A percentile compares a stretch with the other conserved stretches of the same genome.
Evolutionary conservation across 2,329 filamentous ascomycete species (phyloP).

Genomic region (Rhynchosporium secalis): DNA sequence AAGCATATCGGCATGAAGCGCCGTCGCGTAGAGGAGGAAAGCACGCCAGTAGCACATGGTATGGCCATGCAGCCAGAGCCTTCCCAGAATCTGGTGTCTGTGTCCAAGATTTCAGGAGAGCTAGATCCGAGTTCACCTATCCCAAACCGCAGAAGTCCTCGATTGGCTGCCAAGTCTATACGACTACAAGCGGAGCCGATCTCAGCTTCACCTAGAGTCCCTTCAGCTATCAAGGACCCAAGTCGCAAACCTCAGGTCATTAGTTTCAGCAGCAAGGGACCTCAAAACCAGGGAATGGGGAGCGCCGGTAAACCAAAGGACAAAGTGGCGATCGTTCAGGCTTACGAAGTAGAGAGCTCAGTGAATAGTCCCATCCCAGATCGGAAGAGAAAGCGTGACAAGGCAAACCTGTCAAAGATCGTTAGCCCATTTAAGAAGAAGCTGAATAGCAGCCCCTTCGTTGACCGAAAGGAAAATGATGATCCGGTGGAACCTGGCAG

Average conservation of each 20-base stretch:
- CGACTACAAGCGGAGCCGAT: background rate
- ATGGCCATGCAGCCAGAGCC: background rate
- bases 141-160: background rate
- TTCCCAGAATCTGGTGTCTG: background rate
- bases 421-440: conserved; percentile 6
- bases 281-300: conserved; percentile 32
- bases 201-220: background rate
- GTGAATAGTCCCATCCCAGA: background rate
- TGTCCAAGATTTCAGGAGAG: background rate
- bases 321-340: background rate
- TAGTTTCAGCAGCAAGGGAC: conserved; percentile 27
- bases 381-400: conserved; percentile 8
- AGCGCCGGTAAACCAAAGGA: conserved; percentile 12
- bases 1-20: background rate
- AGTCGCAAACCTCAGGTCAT: conserved; percentile 30
- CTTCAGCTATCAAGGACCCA: conserved; percentile 3
- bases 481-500: background rate
- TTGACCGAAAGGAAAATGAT: background rate
- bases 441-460: conserved; percentile 11
- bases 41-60: background rate
- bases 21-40: background rate
- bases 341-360: background rate
- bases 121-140: background rate
- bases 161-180: background rate
- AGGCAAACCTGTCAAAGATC: background rate